phyloP scores from a whole-genome alignment of 2,329 filamentous ascomycete genomes.

The Colletotrichum magnum region DNA sequence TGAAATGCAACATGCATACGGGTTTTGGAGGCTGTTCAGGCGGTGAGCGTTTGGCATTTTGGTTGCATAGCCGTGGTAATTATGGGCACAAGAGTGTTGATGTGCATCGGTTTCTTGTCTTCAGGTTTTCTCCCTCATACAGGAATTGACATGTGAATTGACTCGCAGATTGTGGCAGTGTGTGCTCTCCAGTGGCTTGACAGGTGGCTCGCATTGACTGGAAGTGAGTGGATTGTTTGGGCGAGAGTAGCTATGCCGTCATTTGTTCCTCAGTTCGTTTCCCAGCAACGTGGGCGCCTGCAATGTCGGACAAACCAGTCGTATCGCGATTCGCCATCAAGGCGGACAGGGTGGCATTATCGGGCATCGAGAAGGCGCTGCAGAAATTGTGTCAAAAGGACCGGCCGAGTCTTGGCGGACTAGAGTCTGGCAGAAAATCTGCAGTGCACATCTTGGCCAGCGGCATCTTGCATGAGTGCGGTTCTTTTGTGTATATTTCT shows the following conservation, averaged over 20 bases:
- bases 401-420: slow-evolving; percentile 4
- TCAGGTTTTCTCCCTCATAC: not conserved
- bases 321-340: not conserved
- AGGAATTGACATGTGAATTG: slow-evolving; percentile 12
- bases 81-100: not conserved
- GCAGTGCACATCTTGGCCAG: slow-evolving; percentile 2
- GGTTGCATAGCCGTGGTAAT: slow-evolving; percentile 1
- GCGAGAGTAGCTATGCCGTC: slow-evolving; percentile 12
- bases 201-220: slow-evolving; percentile 23
- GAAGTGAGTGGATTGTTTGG: slow-evolving; percentile 1
- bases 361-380: not conserved
- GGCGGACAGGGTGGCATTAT: not conserved
- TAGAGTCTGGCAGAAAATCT: not conserved
- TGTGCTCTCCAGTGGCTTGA: slow-evolving; percentile 10
- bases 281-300: slow-evolving; percentile 12
- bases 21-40: not conserved
- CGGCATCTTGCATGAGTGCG: slow-evolving; percentile 22
- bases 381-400: not conserved
- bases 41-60: slow-evolving; percentile 18
- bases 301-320: not conserved
- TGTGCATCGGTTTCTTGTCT: not conserved
- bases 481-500: slow-evolving; percentile 7
- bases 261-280: not conserved
- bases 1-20: slow-evolving; percentile 11
- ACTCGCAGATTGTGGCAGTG: slow-evolving; percentile 15